Conservation (phyloP, 2,329 filamentous ascomycete species). For the Sphaerulina populicola region DNA sequence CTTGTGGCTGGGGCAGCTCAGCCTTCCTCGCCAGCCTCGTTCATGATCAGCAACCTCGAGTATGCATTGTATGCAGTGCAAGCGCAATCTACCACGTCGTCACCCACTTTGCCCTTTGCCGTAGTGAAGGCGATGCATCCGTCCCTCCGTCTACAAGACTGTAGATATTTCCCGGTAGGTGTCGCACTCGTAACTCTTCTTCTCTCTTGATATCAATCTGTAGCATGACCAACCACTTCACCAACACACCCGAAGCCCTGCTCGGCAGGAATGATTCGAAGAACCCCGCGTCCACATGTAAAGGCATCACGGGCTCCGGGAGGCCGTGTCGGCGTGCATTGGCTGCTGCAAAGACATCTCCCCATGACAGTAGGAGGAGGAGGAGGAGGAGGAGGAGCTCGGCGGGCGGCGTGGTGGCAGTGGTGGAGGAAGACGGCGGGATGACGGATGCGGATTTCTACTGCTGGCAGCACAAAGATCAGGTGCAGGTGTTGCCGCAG, state of each 20-base stretch:
- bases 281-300: constrained; percentile 74
- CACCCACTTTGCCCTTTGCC: constrained; percentile 4
- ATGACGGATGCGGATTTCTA: constrained; percentile 56
- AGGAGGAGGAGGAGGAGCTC: constrained; percentile 15
- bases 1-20: background rate
- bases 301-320: constrained; percentile 76
- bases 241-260: constrained; percentile 58
- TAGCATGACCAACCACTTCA: constrained; percentile 12
- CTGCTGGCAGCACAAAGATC: constrained; percentile 94
- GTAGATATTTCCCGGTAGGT: constrained; percentile 7
- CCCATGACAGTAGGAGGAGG: constrained; percentile 26
- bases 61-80: background rate
- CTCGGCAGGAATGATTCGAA: constrained; percentile 75
- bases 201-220: background rate
- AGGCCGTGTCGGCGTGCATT: constrained; percentile 71
- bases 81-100: background rate
- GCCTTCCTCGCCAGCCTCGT: background rate
- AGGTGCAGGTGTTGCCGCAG: constrained; percentile 47
- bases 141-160: background rate
- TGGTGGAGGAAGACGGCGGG: constrained; percentile 45
- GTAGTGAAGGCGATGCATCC: constrained; percentile 9
- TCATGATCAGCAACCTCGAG: background rate
- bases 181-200: background rate
- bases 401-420: constrained; percentile 33
- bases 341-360: constrained; percentile 38